Base-by-base conservation (phyloP, 495 filamentous ascomycete species). In the Recurvomyces mirabilis region DNA sequence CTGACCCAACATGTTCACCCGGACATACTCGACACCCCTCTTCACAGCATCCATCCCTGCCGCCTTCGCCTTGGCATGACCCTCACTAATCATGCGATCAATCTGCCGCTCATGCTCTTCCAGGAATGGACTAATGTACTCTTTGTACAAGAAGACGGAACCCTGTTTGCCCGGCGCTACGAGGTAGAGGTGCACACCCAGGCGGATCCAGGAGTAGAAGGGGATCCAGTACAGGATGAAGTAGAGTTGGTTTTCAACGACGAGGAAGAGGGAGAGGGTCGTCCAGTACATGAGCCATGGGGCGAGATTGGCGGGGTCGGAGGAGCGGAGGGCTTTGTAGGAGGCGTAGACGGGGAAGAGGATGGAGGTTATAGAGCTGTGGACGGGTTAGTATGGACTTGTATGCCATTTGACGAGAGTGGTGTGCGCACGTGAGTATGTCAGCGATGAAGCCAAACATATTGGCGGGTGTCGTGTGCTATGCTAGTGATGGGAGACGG, bases 221-320 rank as follows among this genome's bases (percentile, higher is more conserved):
- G 93, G 91, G 43, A 96, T 66, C 82, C 86, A 95, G 60, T 71
- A 69, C 29, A 96, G 70, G 58, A 95, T 75, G 65, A 86, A 94
- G 41, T 77, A 76, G 17, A 77, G 78, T 82, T 84, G 93, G 25
- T 81, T 84, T 64, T 96, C 91, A 67, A 82, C 73, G 53, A 91
- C 73, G 49, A 84, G 66, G 41, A 82, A 75, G 66, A 81, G 79
- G 30, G 84, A 81, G 36, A 95, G 71, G 22, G 93, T 86, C 34
- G 94, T 85, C 86, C 87, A 99, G 73, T 96, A 99, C 82, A 95
- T 96, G 40, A 99, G 74, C 91, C 91, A 99, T 87, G 91, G 91
- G 50, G 86, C 84, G 21, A 96, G 73, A 58, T 89, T 83, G 24
- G 84, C 78, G 13, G 89, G 89, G 63, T 94, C 84, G 32, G 82